Conservation (phyloP, 2,329 filamentous ascomycete genomes). For the Fusarium chaquense region DNA sequence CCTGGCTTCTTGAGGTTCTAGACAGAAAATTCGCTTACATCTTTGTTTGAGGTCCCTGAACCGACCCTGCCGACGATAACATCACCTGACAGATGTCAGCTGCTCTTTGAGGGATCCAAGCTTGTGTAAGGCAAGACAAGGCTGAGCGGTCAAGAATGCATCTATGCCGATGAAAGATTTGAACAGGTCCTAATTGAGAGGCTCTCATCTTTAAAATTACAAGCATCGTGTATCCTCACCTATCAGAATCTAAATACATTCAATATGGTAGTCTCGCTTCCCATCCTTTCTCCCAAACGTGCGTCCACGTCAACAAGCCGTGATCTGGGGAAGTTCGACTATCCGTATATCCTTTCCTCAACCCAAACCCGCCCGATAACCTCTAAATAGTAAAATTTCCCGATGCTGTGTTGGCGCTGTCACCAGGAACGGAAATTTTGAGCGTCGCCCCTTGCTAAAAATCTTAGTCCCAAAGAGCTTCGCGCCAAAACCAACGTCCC, state of each 20-base stretch:
- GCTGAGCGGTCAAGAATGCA: not conserved
- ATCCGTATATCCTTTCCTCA: not conserved
- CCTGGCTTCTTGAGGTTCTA: constrained; percentile 11
- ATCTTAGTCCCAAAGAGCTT: constrained; percentile 17
- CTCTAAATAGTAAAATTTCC: not conserved
- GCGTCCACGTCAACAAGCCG: not conserved
- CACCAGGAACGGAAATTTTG: not conserved
- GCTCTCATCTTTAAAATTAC: not conserved
- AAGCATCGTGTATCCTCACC: constrained; percentile 1
- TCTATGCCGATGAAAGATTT: not conserved
- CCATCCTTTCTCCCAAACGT: constrained; percentile 17
- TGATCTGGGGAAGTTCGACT: constrained; percentile 1
- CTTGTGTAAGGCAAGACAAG: not conserved
- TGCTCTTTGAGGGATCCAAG: not conserved
- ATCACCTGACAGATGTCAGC: not conserved
- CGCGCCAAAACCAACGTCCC: constrained; percentile 7
- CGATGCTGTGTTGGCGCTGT: not conserved
- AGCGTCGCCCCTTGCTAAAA: not conserved
- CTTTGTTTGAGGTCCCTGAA: not conserved
- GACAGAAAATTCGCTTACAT: constrained; percentile 8
- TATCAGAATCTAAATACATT: constrained; percentile 1
- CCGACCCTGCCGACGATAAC: constrained; percentile 1
- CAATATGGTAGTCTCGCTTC: not conserved
- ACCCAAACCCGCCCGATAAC: constrained; percentile 1
- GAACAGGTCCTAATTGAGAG: not conserved